Base-by-base conservation (phyloP, 306 rosid genomes). In the Prunus fruticosa region DNA sequence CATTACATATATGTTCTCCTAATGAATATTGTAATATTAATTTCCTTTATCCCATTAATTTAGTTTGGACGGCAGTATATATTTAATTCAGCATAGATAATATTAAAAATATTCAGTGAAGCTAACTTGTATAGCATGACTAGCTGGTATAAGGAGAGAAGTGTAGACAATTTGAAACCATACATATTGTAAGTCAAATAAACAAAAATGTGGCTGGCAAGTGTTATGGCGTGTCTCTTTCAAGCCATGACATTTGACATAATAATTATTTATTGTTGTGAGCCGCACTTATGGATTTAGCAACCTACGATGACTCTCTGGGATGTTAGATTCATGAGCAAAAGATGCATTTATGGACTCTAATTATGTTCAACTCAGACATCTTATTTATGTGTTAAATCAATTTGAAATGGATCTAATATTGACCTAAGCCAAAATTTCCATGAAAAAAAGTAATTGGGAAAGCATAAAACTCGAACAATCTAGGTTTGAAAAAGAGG, bases 51-150 rank as follows among this genome's bases (percentile, higher is more conserved):
- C 38, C 18, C 41, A 62, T 28, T 62, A 62, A 27, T 62, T 62
- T 62, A 28, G 16, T 62, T 62, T 62, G 67, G 67, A 28, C 67
- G 67, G 66, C 66, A 25, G 28, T 28, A 61, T 61, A 57, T 53
- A 50, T 53, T 22, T 23, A 23, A 22, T 22, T 11, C 32, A 58
- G 32, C 8, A 58, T 11, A 23, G 64, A 58, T 58, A 58, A 58
- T 58, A 4, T 58, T 23, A 11, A 58, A 54, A 38, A 38, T 38
- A 38, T 1, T 19, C 23, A 58, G 32, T 11, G 10, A 58, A 23
- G 64, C 32, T 57, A 57, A 57, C 13, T 22, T 57, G 64, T 58
- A 46, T 50, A 14, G 19, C 41, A 14, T 61, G 19, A 61, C 41
- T 61, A 27, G 43, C 20, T 61, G 5, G 43, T 18, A 1, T 61